Evolutionary conservation across 2,329 filamentous ascomycete species (phyloP).

Genomic region (Lasiodiplodia citricola): DNA sequence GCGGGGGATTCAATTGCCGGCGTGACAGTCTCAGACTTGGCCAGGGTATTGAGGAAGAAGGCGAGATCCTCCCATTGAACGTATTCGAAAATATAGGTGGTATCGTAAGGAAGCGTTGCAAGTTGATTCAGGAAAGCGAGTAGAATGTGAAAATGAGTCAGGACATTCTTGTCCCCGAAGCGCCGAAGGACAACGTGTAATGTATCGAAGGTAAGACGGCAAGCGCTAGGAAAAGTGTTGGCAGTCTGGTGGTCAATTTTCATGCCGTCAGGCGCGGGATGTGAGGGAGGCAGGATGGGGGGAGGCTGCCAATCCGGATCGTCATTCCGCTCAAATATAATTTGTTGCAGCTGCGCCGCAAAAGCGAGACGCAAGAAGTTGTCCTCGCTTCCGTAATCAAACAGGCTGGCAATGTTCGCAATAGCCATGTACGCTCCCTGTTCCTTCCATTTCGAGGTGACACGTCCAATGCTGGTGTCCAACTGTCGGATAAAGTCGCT

Average conservation of each 20-base stretch:
- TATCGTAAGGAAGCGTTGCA: constrained; percentile 44
- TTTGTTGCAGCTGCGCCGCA: constrained; percentile 10
- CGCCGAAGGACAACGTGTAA: constrained; percentile 57
- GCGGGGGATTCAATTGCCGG: constrained; percentile 23
- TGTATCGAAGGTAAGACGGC: constrained; percentile 51
- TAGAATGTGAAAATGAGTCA: constrained; percentile 67
- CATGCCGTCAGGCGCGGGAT: constrained; percentile 6
- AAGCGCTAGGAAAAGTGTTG: constrained; percentile 40
- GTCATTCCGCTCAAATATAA: constrained; percentile 32
- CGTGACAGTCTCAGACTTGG: constrained; percentile 5
- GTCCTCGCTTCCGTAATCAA: constrained; percentile 60
- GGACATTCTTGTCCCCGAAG: constrained; percentile 62
- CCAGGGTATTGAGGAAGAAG: constrained; percentile 59
- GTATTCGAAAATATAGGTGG: constrained; percentile 34
- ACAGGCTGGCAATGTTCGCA: constrained; percentile 58
- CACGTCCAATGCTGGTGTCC: constrained; percentile 61
- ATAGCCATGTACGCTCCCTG: constrained; percentile 65
- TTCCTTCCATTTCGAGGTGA: constrained; percentile 60
- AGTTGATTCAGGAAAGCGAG: constrained; percentile 63
- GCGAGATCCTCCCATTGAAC: constrained; percentile 62
- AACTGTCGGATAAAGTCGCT: constrained; percentile 60
- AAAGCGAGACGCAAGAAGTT: constrained; percentile 37
- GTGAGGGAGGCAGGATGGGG: constrained; percentile 1
- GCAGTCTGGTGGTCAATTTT: constrained; percentile 29
- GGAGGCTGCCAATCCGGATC: constrained; percentile 1